Base-by-base conservation (phyloP, 768 basidiomycete species). In the Pleurotus giganteus region DNA sequence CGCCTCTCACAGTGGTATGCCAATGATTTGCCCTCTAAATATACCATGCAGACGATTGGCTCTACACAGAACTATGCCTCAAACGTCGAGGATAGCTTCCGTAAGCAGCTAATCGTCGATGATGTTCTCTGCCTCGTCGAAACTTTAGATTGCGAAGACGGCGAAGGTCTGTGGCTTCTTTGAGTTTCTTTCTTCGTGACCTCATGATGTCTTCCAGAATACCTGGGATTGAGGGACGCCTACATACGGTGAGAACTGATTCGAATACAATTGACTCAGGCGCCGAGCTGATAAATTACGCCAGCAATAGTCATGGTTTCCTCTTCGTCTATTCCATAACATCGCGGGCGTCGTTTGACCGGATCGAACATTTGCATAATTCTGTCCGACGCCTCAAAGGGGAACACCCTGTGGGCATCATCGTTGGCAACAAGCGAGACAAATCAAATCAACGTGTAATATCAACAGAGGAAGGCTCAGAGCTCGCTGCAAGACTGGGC, bases 341-440 rank as follows among this genome's bases (percentile, higher is more conserved):
- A 19, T 62, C 60, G n/a, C 56, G 66, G 26, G 45, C 57, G 17
- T 65, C 60, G 5, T 68, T 67, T 41, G 60, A 70, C 32, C 60
- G 65, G 19, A 45, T 66, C n/a, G 60, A 63, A 19, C 58, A 59
- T 24, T 60, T 63, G 11, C 65, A 60, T 47, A 56, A 64, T 39
- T 61, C 61, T 55, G 57, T 68, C n/a, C 65, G 60, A 24, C 60
- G 59, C 45, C 47, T 56, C 4, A 60, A 60, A 42, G 42, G 50
- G 21, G 60, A 65, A 19, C 56, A 57, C 17, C 51, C 57, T 9
- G 51, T 60, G 7, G 57, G 64, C 23, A 58, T 66, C 12, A 61
- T 70, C 15, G 62, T 68, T 3, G 67, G 66, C n/a, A 68, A 62
- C 28, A 68, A 66, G 56, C 60, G 61, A 29, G 68, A 70, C 52